Conservation (phyloP, 2,329 filamentous ascomycete genomes). For the Botrytis pseudocinerea region DNA sequence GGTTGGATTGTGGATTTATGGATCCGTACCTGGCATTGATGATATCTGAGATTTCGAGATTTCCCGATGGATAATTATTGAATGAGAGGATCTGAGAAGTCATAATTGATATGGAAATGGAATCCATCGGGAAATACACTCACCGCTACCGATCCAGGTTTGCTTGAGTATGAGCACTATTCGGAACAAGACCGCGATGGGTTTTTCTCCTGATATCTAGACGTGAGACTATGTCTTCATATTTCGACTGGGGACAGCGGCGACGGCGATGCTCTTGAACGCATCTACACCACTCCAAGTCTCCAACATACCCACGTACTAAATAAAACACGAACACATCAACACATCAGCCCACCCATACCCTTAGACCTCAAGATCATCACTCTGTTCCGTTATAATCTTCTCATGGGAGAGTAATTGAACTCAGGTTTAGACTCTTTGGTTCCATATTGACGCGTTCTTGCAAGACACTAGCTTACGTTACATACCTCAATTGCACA, state of each 20-base stretch:
- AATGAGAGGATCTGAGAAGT: not conserved
- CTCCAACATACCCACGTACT: not conserved
- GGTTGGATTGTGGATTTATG: not conserved
- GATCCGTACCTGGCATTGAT: constrained; percentile 14
- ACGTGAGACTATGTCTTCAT: not conserved
- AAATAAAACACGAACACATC: not conserved
- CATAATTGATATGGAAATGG: not conserved
- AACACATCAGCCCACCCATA: not conserved
- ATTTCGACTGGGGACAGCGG: not conserved
- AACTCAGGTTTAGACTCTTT: not conserved
- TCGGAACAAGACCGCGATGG: not conserved
- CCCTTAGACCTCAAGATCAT: not conserved
- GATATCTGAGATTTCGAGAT: constrained; percentile 15
- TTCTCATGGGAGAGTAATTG: not conserved
- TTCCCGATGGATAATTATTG: constrained; percentile 14
- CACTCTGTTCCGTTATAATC: not conserved
- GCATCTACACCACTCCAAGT: not conserved
- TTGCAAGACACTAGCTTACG: not conserved
- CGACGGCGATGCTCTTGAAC: not conserved
- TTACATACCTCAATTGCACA: not conserved
- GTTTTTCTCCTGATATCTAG: not conserved
- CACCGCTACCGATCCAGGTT: not conserved
- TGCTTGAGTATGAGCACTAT: not conserved
- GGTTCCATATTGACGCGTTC: not conserved
- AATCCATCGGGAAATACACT: not conserved